Evolutionary conservation across 2,329 filamentous ascomycete species (phyloP), one percentile per base, ranked within the genome.

Genomic region (Colletotrichum sp.): DNA sequence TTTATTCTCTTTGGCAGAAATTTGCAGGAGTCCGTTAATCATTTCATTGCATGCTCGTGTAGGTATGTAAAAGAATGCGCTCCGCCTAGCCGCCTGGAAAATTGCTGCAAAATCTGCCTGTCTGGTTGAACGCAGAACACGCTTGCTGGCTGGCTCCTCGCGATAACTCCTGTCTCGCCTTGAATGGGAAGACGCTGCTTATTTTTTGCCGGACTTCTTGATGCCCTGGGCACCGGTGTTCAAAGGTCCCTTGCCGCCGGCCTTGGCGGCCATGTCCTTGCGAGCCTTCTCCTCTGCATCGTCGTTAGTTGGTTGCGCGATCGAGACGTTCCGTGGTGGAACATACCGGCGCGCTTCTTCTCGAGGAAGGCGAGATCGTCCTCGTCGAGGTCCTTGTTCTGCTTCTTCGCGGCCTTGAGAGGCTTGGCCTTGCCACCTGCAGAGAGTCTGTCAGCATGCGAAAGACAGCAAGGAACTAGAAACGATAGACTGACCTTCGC

Each of bases 171-270:
- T 44, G 6, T 34, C 21, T 63, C 59, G 28, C 12, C 36, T 32
- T 12, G 8, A 15, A 10, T 7, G 16, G 4, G n/a, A 7, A 15
- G 44, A 13, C 44, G 24, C 16, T 7, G 36, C 81, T 87, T 90
- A 98, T 93, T 98, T 98, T 94, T 98, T 98, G 86, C 96, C 96
- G 78, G 95, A 97, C 92, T 98, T 98, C 93, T 98, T 98, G 89
- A 99, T 98, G 78, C 95, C 96, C 87, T 98, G 95, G 65, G 90
- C 86, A 39, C 95, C 96, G 36, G 92, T 94, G 88, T 96, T 96
- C 84, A 98, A 85, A 49, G 96, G 96, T 5, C 96, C 96, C 88
- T 98, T 98, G 86, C 95, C 95, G 82, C 94, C 93, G 62, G 95
- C 93, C 88, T 95, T 95, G 77, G 93, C 90, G n/a, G 93, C 92